Percentiles rank a stretch among this genome's conserved stretches.
These are phyloP conservation scores for Aspergillus haitiensis DNA, from an alignment of 495 filamentous ascomycete species.

Conservation along the genomic window DNA sequence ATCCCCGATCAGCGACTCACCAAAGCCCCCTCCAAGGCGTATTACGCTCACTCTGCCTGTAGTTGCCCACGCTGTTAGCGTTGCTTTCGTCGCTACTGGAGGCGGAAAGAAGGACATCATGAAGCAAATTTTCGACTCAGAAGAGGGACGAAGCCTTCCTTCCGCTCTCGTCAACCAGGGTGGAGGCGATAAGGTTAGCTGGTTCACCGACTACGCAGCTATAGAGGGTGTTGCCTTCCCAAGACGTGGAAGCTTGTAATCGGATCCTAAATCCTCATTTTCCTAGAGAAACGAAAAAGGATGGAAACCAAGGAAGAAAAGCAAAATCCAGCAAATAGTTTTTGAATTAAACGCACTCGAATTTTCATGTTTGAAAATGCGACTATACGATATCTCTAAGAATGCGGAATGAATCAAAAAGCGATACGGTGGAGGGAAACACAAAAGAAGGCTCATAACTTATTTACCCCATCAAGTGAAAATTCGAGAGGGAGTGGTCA, in stretches of 20 bases:
- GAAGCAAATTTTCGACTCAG: constrained; percentile 83
- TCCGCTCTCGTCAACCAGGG: constrained; percentile 83
- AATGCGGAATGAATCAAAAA: too few relatives aligned
- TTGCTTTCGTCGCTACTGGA: constrained; percentile 91
- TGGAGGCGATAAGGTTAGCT: constrained; percentile 81
- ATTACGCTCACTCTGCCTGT: constrained; percentile 93
- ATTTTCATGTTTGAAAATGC: too few relatives aligned
- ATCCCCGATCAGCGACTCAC: constrained; percentile 82
- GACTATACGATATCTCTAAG: too few relatives aligned
- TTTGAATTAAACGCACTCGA: neutral
- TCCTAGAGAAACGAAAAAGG: neutral
- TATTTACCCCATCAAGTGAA: neutral
- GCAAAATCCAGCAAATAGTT: neutral
- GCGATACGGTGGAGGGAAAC: too few relatives aligned
- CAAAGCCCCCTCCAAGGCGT: constrained; percentile 86
- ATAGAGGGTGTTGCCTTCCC: constrained; percentile 82
- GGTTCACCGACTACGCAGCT: constrained; percentile 87
- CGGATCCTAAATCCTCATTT: neutral
- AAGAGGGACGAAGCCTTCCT: constrained; percentile 72
- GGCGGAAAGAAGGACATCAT: constrained; percentile 85
- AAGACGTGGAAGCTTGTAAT: constrained; percentile 57
- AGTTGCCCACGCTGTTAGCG: constrained; percentile 74
- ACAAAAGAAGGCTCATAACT: too few relatives aligned
- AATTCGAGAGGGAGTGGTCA: neutral
- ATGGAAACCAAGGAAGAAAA: neutral